Evolutionary conservation across 768 basidiomycete genomes (phyloP), one percentile per base, ranked within the genome.

Genomic region (Amanita fuliginea): DNA sequence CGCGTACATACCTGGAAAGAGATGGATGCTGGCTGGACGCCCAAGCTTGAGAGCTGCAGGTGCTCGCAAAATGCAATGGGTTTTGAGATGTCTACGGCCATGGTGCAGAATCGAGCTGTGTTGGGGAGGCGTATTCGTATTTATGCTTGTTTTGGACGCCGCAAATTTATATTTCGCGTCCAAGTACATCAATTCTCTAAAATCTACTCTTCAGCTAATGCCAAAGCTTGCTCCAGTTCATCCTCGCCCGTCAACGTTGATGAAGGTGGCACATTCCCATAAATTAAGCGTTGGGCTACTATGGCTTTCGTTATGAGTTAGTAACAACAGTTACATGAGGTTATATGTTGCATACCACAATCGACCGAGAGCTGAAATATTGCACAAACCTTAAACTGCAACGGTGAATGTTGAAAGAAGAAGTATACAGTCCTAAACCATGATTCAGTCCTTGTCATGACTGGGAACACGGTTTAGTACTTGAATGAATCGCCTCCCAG

Each of bases 21-120:
- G 60, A 99, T 98, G 48, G 94, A 94, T 54, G 86, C 82, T 47
- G 95, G 96, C 67, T 99, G 96, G 57, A 99, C 77, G 50, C 94
- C 94, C 55, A 98, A 70, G 63, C 92, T 92, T 21, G 94, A 93
- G 59, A 99, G 86, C 72, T 99, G 89, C 24, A 91, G 72, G 62
- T 92, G 89, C 67, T 92, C 87, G 71, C 83, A 84, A 68, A 91
- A 91, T 39, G 87, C 76, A 63, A 89, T 93, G 43, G 87, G 88
- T 73, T 87, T 89, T 59, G 74, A 72, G 43, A 66, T 62, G 57
- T 77, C 76, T 60, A 68, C 62, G 56, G 70, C 69, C 71, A 74
- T 72, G 57, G 59, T 64, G 54, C 4, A 56, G 59, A 64, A 56
- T 55, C 22, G 41, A 32, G 26, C 41, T 10, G 41, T 50, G 11